Base-by-base conservation (phyloP, 2,329 filamentous ascomycete genomes). In the Fusarium secorum region DNA sequence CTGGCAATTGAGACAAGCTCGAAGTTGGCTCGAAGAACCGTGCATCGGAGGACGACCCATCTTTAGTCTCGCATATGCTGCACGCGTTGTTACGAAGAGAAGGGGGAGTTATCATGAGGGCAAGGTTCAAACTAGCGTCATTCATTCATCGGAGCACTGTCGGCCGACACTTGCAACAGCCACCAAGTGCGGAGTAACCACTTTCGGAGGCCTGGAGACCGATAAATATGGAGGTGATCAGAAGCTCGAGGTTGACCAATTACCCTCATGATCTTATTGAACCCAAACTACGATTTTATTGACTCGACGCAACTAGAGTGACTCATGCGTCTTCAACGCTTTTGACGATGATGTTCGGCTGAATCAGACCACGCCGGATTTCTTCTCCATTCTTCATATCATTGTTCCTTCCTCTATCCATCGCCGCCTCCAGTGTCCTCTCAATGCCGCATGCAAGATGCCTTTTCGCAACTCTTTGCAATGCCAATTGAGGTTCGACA, bases 1-100 rank as follows among this genome's bases (percentile, higher is more conserved):
- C 35, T 53, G 49, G 3, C 49, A 53, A 41, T 53, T 53, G 24
- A 53, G 49, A 18, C 49, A 53, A 41, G 49, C 49, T n/a, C 49
- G 49, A 13, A 26, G 24, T 22, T 53, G 49, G 14, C 35, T 41
- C 4, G 49, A 30, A 30, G 33, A 53, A 6, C 35, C 33, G 24
- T 53, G 35, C 35, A 53, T 41, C 49, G 49, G 49, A 28, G 49
- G 49, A 41, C 49, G 49, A 8, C 49, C 49, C 49, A 53, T 53
- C 20, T 13, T 22, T 41, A 18, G 49, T 28, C 11, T 41, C 11
- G 24, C 24, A 28, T 30, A 53, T 39, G 49, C 15, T 39, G 49
- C 15, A 52, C 6, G 35, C 11, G 14, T 22, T 53, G 35, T 22
- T 11, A 41, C 20, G 18, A 13, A 52, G 24, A 52, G 49, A 41